Conservation (phyloP, 257 asterid genomes). For the Plectranthus barbatus region DNA sequence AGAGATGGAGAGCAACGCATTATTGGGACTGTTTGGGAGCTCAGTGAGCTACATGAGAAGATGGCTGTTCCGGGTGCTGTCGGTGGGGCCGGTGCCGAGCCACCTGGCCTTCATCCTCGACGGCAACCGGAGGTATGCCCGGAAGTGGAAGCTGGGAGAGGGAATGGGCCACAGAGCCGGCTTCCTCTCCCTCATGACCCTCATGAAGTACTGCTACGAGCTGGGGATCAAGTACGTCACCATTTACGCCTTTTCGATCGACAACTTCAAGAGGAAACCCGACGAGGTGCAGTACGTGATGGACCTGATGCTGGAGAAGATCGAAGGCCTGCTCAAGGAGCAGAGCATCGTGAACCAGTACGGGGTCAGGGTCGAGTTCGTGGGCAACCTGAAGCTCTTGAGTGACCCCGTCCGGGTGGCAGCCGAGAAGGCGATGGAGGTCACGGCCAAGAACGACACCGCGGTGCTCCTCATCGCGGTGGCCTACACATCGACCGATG, state of each 20-base stretch:
- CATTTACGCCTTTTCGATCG: conserved; percentile 73
- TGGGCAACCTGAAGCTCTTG: conserved; percentile 58
- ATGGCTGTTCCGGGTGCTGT: too few relatives aligned
- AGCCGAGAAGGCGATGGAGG: conserved; percentile 60
- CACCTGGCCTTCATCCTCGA: too few relatives aligned
- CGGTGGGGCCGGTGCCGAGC: too few relatives aligned
- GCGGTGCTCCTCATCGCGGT: conserved; percentile 42
- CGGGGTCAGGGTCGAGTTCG: conserved; percentile 59
- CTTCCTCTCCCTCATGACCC: conserved; percentile 47
- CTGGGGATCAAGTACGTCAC: conserved; percentile 51
- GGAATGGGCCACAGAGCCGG: conserved; percentile 72
- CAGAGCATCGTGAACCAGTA: conserved; percentile 39
- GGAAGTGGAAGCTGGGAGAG: neutral
- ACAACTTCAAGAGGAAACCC: conserved; percentile 64
- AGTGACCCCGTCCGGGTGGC: conserved; percentile 40
- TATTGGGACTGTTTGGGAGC: too few relatives aligned
- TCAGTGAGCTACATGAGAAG: too few relatives aligned
- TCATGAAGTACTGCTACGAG: conserved; percentile 63
- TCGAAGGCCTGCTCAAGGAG: conserved; percentile 58
- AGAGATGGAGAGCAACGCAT: too few relatives aligned
- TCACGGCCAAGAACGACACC: conserved; percentile 36
- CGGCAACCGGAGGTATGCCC: neutral
- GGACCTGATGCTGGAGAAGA: conserved; percentile 77
- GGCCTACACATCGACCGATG: conserved; percentile 71
- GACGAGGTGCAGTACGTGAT: conserved; percentile 51